A percentile compares a stretch with the other conserved stretches of the same genome.
phyloP scores from a whole-genome alignment of 257 asterid genomes.

The Forsythia viridissima region DNA sequence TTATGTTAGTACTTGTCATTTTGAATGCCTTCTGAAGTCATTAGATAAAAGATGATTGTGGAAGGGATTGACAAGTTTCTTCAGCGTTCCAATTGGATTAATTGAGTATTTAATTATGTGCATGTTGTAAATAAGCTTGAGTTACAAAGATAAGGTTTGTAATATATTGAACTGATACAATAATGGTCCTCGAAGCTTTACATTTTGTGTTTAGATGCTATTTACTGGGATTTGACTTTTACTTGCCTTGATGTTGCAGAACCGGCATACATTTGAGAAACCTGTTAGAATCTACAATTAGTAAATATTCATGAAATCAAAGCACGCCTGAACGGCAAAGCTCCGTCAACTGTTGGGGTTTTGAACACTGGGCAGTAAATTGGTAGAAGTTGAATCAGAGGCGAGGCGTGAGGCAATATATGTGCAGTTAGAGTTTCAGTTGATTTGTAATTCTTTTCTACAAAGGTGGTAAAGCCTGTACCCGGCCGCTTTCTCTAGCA shows the following conservation, averaged over 20 bases:
- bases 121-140: background rate
- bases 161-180: background rate
- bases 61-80: slow-evolving; percentile 4
- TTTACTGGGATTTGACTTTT: background rate
- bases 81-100: too few species aligned
- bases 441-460: background rate
- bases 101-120: background rate
- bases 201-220: background rate
- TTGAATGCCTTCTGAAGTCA: background rate
- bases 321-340: background rate
- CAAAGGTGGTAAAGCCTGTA: slow-evolving; percentile 11
- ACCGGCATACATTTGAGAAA: slow-evolving; percentile 69
- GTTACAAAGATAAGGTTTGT: background rate
- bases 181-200: background rate
- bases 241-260: slow-evolving; percentile 44
- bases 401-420: background rate
- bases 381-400: slow-evolving; percentile 14
- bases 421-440: slow-evolving; percentile 6
- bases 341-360: background rate
- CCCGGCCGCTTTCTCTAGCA: slow-evolving; percentile 11
- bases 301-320: slow-evolving; percentile 15
- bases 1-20: background rate
- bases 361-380: background rate
- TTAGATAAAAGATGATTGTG: background rate
- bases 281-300: slow-evolving; percentile 74